Base-by-base conservation (phyloP, 257 asterid genomes). In the Verbascum thapsus region DNA sequence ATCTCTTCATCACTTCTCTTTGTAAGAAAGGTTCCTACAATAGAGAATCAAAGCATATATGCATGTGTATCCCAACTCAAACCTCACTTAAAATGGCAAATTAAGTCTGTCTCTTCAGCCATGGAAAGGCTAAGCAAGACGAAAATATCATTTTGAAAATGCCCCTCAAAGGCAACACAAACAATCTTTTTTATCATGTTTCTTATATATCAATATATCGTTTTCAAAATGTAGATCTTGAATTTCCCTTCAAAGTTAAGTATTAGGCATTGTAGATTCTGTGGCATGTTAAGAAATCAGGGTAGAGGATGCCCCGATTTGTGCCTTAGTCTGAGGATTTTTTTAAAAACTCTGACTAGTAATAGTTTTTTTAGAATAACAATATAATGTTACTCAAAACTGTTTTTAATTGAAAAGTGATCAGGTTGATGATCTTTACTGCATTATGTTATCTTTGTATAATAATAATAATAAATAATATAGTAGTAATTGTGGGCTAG, bases 21-120 rank as follows among this genome's bases (percentile, higher is more conserved):
- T 72, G 79, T 71, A 58, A 92, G 90, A 80, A 85, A 78, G 94
- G 96, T 74, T 83, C 90, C 88, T 67, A 61, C 79, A 57, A n/a
- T n/a, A 40, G 82, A 82, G 88, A 76, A 68, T 40, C 72, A 55
- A 81, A 69, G 67, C 61, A 72, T 68, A 70, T 85, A 76, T 82
- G 81, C 79, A 76, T 78, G 73, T 72, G 80, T 84, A 81, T 74
- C 55, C 75, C 86, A 66, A 45, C 80, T 49, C 74, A 15, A 30
- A 74, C 82, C 76, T 66, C 69, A 10, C 44, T 62, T 67, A 22
- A 67, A 50, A 67, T 23, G 63, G 82, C 80, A 32, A 55, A 26
- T 26, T 26, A 26, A 52, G 81, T 73, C 44, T 17, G 57, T 65
- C 30, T 40, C 70, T 41, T 73, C 69, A 56, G 85, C 86, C 74